Evolutionary conservation across 306 rosid genomes (phyloP).

Genomic region (Senna tora): DNA sequence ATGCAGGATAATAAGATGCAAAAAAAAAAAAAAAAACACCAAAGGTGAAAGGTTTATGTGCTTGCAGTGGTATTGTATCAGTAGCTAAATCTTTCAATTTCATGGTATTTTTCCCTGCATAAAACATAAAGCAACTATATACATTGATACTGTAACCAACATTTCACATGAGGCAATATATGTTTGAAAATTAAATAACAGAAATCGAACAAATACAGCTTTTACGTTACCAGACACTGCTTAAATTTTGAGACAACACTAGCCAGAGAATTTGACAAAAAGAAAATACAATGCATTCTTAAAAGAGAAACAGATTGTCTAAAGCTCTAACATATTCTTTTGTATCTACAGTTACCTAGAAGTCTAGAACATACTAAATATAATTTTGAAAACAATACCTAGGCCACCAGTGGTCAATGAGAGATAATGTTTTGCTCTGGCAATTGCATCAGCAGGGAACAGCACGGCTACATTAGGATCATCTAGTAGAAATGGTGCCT

Average conservation of each 20-base stretch:
- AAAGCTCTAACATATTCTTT: conserved; percentile 20
- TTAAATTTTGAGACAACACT: too few relatives aligned
- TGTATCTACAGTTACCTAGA: not conserved
- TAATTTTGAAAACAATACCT: conserved; percentile 58
- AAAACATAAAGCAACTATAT: conserved; percentile 2
- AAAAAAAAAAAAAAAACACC: too few relatives aligned
- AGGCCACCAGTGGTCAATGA: conserved; percentile 85
- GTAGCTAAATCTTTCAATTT: conserved; percentile 27
- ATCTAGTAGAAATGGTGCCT: conserved; percentile 95
- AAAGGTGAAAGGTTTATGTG: too few relatives aligned
- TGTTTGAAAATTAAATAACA: conserved; percentile 1
- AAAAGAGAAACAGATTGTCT: conserved; percentile 12
- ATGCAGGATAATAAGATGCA: too few relatives aligned
- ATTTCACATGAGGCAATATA: conserved; percentile 4
- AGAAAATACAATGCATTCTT: too few relatives aligned
- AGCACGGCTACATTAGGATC: conserved; percentile 92
- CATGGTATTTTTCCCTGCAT: not conserved
- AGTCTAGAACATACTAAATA: conserved; percentile 14
- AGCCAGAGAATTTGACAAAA: not conserved
- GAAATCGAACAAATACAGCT: conserved; percentile 10
- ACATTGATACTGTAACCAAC: not conserved
- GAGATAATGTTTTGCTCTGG: conserved; percentile 87
- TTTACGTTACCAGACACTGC: not conserved
- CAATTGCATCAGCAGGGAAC: conserved; percentile 99
- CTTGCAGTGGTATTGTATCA: not conserved